Conservation (phyloP, 2,329 filamentous ascomycete genomes). For the Alternaria ethzedia region DNA sequence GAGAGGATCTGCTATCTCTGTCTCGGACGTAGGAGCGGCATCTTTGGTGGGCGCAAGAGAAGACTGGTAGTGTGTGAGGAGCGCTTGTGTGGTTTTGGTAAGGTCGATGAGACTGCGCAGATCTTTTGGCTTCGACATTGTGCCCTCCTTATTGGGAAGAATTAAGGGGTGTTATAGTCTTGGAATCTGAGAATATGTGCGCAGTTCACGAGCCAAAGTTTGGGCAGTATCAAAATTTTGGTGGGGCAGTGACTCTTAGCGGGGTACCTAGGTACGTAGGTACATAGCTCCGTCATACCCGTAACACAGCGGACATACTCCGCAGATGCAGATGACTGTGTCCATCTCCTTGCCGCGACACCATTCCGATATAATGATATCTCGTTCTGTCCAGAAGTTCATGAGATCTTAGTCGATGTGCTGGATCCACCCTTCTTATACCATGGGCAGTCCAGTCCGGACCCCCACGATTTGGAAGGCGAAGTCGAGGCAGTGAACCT, state of each 20-base stretch:
- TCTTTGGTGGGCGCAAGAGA: constrained; percentile 36
- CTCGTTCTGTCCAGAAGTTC: no score
- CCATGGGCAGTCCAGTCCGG: background rate
- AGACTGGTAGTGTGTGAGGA: constrained; percentile 45
- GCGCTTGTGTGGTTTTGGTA: constrained; percentile 44
- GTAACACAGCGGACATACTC: background rate
- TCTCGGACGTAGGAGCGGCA: constrained; percentile 6
- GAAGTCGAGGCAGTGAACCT: background rate
- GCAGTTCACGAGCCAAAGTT: background rate
- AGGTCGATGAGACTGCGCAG: constrained; percentile 41
- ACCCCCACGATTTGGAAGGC: background rate
- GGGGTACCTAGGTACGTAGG: background rate
- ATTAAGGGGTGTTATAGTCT: no score
- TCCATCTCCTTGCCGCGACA: no score
- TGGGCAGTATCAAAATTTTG: constrained; percentile 9
- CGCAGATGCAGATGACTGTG: background rate
- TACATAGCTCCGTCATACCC: background rate
- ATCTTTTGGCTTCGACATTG: constrained; percentile 36
- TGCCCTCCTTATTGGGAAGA: background rate
- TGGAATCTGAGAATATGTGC: background rate
- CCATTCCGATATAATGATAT: no score
- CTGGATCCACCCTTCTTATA: background rate
- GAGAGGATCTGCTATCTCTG: constrained; percentile 57
- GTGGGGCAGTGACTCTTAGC: constrained; percentile 12
- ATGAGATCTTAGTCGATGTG: no score